Conservation (phyloP, 805 yeast genomes). For the Wickerhamomyces silvicola region DNA sequence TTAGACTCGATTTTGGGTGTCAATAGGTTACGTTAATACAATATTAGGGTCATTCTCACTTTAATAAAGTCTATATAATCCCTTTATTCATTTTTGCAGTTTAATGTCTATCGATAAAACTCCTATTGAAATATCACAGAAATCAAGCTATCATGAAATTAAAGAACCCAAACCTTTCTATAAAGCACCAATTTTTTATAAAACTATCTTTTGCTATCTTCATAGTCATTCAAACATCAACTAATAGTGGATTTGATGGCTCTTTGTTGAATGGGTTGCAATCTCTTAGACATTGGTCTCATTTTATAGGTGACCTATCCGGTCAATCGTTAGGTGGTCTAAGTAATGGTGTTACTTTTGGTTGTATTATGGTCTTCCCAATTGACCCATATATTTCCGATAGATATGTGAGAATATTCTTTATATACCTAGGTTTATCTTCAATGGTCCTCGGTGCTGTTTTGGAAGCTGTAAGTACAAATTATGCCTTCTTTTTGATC, state of each 20-base stretch:
- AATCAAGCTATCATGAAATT: no score
- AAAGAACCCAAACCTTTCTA: slow-evolving; percentile 24
- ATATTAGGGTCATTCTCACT: no score
- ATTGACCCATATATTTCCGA: slow-evolving; percentile 28
- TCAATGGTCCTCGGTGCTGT: slow-evolving; percentile 18
- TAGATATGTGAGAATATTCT: slow-evolving; percentile 33
- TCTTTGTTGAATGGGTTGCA: slow-evolving; percentile 46
- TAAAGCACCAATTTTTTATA: slow-evolving; percentile 29
- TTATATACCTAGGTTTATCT: slow-evolving; percentile 13
- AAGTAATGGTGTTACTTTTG: slow-evolving; percentile 34
- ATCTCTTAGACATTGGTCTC: slow-evolving; percentile 32
- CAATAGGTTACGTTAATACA: no score
- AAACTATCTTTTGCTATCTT: slow-evolving; percentile 30
- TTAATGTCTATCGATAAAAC: no score
- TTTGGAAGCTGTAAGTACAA: slow-evolving; percentile 23
- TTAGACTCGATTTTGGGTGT: no score
- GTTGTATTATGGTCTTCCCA: slow-evolving; percentile 27
- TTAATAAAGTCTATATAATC: no score
- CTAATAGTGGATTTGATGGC: slow-evolving; percentile 42
- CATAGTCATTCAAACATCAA: slow-evolving; percentile 38
- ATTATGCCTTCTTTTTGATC: slow-evolving; percentile 17
- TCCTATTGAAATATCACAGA: no score
- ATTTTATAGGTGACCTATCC: slow-evolving; percentile 32
- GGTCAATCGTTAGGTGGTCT: slow-evolving; percentile 34
- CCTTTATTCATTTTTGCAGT: no score